Evolutionary conservation across 139 green algal species (phyloP), one percentile per base, ranked within the genome.

Genomic region (Tetratostichococcus sp.): DNA sequence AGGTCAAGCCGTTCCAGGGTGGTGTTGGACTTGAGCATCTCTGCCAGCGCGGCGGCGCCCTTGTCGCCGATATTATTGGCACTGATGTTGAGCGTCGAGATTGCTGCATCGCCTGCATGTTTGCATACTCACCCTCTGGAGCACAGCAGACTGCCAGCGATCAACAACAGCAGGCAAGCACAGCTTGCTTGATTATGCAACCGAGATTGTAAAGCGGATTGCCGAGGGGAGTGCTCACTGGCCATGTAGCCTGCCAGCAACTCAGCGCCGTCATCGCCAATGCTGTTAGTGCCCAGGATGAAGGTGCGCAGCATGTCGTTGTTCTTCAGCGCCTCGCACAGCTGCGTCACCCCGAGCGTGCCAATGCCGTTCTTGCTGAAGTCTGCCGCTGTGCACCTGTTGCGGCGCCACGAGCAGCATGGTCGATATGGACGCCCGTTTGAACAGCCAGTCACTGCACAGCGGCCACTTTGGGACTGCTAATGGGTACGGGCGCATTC

Each of bases 331-430:
- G 88, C 88, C 71, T 92, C 81, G 50, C 75, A 82, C 39, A 98
- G 84, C 39, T 90, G 83, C 25, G 76, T 80, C 1, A 86, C 78
- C 35, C 93, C 94, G 43, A 87, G 71, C 25, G 79, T 43, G 0
- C 89, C 93, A 42, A 98, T 93, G 26, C 91, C 95, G 80, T 98
- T 98, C 59, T 93, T 95, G 77, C 75, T 87, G 16, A 99, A 86
- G 78, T 98, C 91, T 35, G 93, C 77, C 1, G 80, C 81, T 50
- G 83, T 70, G 69, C 90, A 96, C 26, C 82, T 86, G 78, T 71
- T 67, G 14, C 31, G 39, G 39, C 8, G 11, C 39, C 39, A n/a
- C n/a, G n/a, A n/a, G n/a, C n/a, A n/a, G n/a, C n/a, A n/a, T n/a
- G n/a, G n/a, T n/a, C n/a, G n/a, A n/a, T n/a, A n/a, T n/a, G n/a